Percentiles rank a stretch among this genome's conserved stretches.
Evolutionary conservation across 2,329 filamentous ascomycete genomes (phyloP).

Genomic region (Byssochlamys sp.): DNA sequence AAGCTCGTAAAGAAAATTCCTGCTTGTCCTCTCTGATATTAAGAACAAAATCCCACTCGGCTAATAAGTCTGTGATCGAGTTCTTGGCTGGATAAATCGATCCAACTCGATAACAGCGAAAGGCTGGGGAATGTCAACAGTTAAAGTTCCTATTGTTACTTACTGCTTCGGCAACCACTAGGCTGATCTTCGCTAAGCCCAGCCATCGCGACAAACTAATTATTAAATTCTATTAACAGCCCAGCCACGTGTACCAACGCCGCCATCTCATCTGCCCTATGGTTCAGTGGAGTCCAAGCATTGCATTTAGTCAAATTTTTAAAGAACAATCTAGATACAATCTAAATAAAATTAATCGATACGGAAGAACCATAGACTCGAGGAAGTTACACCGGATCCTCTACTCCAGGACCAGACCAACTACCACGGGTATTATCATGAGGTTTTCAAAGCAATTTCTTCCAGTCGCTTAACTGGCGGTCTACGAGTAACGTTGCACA

Average conservation of each 20-base stretch:
- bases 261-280: background rate
- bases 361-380: too few relatives aligned
- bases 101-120: background rate
- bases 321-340: too few relatives aligned
- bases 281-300: background rate
- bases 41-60: background rate
- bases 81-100: background rate
- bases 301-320: background rate
- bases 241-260: background rate
- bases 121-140: background rate
- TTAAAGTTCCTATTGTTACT: background rate
- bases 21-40: background rate
- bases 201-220: background rate
- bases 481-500: background rate
- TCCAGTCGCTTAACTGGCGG: too few relatives aligned
- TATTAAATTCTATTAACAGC: too few relatives aligned
- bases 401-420: too few relatives aligned
- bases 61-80: background rate
- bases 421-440: too few relatives aligned
- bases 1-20: background rate
- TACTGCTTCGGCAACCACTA: background rate
- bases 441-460: too few relatives aligned
- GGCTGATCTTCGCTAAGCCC: background rate
- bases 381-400: too few relatives aligned
- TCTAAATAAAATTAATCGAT: too few relatives aligned